These are phyloP conservation scores for California macrophylla DNA, from an alignment of 441 rosid genomes.

Conservation along the genomic window DNA sequence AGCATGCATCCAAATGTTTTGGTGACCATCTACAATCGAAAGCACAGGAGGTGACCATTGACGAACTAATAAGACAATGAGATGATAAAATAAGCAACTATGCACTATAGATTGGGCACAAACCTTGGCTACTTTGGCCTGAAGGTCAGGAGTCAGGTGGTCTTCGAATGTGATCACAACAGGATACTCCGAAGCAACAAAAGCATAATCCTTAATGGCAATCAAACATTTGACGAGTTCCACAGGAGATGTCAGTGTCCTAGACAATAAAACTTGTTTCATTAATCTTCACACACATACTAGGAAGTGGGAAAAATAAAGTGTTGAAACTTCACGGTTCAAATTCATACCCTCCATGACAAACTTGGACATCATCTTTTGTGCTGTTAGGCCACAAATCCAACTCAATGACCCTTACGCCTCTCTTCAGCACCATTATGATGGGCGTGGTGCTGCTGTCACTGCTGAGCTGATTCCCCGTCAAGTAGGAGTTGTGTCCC, in stretches of 20 bases:
- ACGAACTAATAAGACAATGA: too few relatives aligned
- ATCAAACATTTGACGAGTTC: slow-evolving; percentile 58
- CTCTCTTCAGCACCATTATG: slow-evolving; percentile 52
- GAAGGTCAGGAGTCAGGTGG: slow-evolving; percentile 76
- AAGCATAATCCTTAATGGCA: slow-evolving; percentile 72
- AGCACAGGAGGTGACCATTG: too few relatives aligned
- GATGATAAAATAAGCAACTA: too few relatives aligned
- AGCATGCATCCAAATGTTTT: slow-evolving; percentile 67
- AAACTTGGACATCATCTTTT: slow-evolving; percentile 60
- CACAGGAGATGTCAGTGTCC: slow-evolving; percentile 88
- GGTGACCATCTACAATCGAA: slow-evolving; percentile 54
- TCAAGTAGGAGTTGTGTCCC: slow-evolving; percentile 77
- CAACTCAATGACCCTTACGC: slow-evolving; percentile 84
- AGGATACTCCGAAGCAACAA: slow-evolving; percentile 62
- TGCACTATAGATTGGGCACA: background rate
- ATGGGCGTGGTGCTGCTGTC: slow-evolving; percentile 65
- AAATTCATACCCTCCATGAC: slow-evolving; percentile 70
- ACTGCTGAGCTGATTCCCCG: slow-evolving; percentile 75
- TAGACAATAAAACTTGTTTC: slow-evolving; percentile 9
- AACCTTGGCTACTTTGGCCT: slow-evolving; percentile 81
- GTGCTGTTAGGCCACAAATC: slow-evolving; percentile 87
- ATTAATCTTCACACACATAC: background rate
- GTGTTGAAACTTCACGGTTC: background rate
- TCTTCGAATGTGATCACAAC: slow-evolving; percentile 90
- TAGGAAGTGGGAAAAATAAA: background rate